phyloP scores from a whole-genome alignment of 2,329 filamentous ascomycete genomes.

The Microsporum audouinii region DNA sequence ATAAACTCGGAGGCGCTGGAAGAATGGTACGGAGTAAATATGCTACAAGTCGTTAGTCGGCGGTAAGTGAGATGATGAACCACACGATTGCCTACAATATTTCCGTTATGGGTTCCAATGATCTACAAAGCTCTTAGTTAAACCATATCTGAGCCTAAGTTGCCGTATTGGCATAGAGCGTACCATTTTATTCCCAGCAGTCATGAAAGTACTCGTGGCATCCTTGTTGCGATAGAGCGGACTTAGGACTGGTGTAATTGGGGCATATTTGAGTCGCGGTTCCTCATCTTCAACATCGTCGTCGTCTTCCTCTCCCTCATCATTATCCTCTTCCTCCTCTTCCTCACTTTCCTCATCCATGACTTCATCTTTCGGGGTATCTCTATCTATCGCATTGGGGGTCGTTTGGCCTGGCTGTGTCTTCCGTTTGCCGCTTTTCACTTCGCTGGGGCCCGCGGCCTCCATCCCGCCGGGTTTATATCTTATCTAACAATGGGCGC shows the following conservation, averaged over 20 bases:
- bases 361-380: neutral
- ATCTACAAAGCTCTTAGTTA: constrained; percentile 45
- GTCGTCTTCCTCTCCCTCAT: constrained; percentile 46
- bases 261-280: constrained; percentile 83
- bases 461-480: constrained; percentile 24
- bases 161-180: constrained; percentile 15
- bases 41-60: constrained; percentile 47
- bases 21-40: constrained; percentile 69
- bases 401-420: constrained; percentile 13
- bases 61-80: neutral
- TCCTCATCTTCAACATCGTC: constrained; percentile 86
- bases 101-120: constrained; percentile 89
- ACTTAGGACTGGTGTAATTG: constrained; percentile 67
- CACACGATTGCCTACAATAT: constrained; percentile 55
- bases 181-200: constrained; percentile 95
- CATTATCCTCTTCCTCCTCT: constrained; percentile 20
- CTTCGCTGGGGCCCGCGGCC: constrained; percentile 25
- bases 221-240: constrained; percentile 88
- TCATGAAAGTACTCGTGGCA: constrained; percentile 80
- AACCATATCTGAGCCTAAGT: neutral
- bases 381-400: constrained; percentile 6
- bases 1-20: constrained; percentile 73
- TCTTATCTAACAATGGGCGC: neutral
- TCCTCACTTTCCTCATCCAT: constrained; percentile 14
- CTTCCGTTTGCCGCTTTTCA: constrained; percentile 13